These are phyloP conservation scores for Adansonia madagascariensis DNA, from an alignment of 441 rosid species.

Conservation along the genomic window DNA sequence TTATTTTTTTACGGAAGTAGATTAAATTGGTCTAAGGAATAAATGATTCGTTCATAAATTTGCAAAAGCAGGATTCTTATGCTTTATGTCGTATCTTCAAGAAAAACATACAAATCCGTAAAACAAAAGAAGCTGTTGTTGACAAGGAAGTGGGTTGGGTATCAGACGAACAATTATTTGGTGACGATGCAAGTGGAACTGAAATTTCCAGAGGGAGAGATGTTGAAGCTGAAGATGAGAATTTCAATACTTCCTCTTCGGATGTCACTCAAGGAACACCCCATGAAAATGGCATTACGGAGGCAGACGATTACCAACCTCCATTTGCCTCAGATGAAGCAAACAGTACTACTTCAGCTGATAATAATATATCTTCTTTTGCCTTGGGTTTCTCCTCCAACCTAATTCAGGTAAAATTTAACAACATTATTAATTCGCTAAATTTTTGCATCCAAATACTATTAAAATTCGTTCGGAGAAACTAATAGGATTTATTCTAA, in stretches of 20 bases:
- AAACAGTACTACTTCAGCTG: constrained; percentile 36
- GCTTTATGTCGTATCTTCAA: constrained; percentile 78
- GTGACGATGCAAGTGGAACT: constrained; percentile 18
- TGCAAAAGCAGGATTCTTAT: constrained; percentile 53
- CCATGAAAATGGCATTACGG: constrained; percentile 30
- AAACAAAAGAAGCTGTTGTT: constrained; percentile 42
- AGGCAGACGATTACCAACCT: constrained; percentile 32
- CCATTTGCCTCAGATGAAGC: constrained; percentile 56
- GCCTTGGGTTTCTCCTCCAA: constrained; percentile 42
- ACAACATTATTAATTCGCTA: too few species aligned
- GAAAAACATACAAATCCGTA: constrained; percentile 60
- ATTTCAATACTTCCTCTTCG: constrained; percentile 59
- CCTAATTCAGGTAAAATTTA: constrained; percentile 42
- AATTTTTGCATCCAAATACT: too few species aligned
- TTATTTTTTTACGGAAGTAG: not conserved
- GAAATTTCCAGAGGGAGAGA: constrained; percentile 35
- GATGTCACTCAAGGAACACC: constrained; percentile 67
- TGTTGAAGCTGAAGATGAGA: constrained; percentile 39
- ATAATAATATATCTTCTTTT: constrained; percentile 33
- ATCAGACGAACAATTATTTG: constrained; percentile 31
- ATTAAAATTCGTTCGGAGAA: too few species aligned
- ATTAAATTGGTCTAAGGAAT: not conserved
- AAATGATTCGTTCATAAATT: not conserved
- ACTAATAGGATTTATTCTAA: too few species aligned
- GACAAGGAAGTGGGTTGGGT: not conserved